Evolutionary conservation across 768 basidiomycete species (phyloP), one percentile per base, ranked within the genome.

Genomic region (Lactarius pseudohatsudake): DNA sequence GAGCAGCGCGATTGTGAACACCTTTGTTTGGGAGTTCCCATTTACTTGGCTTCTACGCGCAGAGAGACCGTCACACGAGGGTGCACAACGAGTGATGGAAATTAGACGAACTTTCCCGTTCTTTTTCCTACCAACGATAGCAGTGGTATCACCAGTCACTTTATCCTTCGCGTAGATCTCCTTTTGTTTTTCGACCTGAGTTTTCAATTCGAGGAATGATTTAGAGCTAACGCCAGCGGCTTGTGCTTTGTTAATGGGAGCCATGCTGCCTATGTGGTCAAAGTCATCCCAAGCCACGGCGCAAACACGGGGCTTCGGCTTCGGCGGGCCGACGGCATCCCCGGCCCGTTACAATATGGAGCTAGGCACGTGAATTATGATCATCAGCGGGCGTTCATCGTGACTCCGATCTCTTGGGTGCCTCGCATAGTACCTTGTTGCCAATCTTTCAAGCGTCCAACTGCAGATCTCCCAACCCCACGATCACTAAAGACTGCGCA

Each of bases 131-230:
- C 87, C 89, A 6, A 86, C 80, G 28, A 86, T 74, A n/a, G 79
- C 81, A 28, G 73, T 69, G 34, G 78, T 80, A 67, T 81, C 81
- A 15, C 89, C 89, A 16, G 83, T 77, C 13, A 83, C 85, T 71
- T 89, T 91, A 61, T 82, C 82, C 72, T 85, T 89, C 20, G 85
- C 76, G 38, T 91, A 81, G 68, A 89, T 87, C 20, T 89, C 81
- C 72, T 88, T 85, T 62, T 79, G 75, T 67, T 79, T 81, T 1
- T 77, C 77, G 1, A 86, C 74, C 62, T 84, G 79, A 9, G 82
- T 87, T 68, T 89, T 91, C 53, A 95, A 85, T 72, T 93, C 90
- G n/a, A 92, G 84, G 75, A 93, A 91, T 0, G 92, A 91, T 65
- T 82, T 83, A 4, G 88, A 81, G 67, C 85, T 90, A 72, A 91